These are phyloP conservation scores for Petunia axillaris DNA, from an alignment of 257 asterid species.

Conservation along the genomic window DNA sequence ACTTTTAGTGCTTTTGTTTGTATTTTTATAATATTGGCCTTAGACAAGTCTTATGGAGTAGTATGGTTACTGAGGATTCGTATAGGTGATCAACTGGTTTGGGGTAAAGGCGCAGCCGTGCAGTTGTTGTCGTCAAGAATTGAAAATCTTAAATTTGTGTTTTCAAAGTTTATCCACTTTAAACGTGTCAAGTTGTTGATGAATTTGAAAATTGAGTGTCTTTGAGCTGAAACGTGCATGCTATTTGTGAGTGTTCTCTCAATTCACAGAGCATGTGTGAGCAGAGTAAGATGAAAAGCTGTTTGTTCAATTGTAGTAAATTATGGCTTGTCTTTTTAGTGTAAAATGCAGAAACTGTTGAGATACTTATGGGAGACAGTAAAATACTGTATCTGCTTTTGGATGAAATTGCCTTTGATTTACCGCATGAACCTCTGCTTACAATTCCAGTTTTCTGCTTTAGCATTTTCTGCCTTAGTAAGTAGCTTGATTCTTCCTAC, in stretches of 20 bases:
- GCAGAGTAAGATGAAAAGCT: background rate
- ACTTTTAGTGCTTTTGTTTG: no score
- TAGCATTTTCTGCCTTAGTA: background rate
- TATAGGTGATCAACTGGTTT: no score
- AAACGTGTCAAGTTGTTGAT: background rate
- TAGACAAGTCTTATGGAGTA: no score
- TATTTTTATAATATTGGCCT: no score
- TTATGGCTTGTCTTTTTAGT: background rate
- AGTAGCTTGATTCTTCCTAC: background rate
- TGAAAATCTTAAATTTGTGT: constrained; percentile 1
- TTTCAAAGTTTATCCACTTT: background rate
- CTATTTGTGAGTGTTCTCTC: background rate
- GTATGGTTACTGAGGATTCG: no score
- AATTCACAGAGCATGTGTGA: background rate
- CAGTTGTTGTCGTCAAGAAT: background rate
- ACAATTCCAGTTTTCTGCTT: background rate
- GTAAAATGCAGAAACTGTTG: background rate
- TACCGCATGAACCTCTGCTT: background rate
- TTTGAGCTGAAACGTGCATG: background rate
- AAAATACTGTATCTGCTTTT: constrained; percentile 9
- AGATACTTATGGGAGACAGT: background rate
- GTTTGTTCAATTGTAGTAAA: background rate
- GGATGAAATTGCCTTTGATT: background rate
- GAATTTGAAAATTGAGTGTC: background rate
- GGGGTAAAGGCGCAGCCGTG: background rate